Evolutionary conservation across 164 flowering plant species (phyloP).

Genomic region (Echeveria elegans): DNA sequence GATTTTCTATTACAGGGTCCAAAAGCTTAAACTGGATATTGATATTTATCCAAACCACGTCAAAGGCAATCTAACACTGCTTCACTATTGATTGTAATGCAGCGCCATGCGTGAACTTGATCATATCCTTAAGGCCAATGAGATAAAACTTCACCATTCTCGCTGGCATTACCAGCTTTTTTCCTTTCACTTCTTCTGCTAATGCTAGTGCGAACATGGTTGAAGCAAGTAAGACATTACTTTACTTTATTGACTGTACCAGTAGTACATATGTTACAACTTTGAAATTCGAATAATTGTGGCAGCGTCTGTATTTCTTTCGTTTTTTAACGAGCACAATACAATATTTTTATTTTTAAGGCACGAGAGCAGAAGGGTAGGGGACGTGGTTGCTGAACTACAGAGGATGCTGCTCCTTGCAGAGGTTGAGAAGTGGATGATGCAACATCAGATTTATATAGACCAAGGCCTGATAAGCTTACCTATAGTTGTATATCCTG

Average conservation of each 20-base stretch:
- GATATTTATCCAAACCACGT: no score
- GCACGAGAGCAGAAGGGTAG: constrained; percentile 81
- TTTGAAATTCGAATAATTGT: no score
- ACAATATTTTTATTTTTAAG: constrained; percentile 33
- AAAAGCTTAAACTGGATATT: constrained; percentile 91
- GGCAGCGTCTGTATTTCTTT: not conserved
- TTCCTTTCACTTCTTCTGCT: constrained; percentile 53
- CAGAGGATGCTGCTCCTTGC: constrained; percentile 83
- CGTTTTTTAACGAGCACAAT: no score
- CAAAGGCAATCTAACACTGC: not conserved
- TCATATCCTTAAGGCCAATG: constrained; percentile 93
- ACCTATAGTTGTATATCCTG: not conserved
- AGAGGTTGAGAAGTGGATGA: constrained; percentile 72
- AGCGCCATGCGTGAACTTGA: constrained; percentile 98
- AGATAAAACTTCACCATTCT: constrained; percentile 94
- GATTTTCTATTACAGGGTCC: constrained; percentile 56
- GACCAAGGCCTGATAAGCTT: constrained; percentile 60
- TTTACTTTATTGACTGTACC: not conserved
- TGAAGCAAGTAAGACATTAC: constrained; percentile 44
- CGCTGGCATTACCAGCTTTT: constrained; percentile 96
- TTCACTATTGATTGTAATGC: constrained; percentile 17
- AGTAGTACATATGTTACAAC: no score
- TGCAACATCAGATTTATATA: constrained; percentile 56
- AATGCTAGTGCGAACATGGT: constrained; percentile 69
- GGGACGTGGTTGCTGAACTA: constrained; percentile 74